Conservation (phyloP, 108 stramenopile genomes). For the Discostella pseudostelligera region DNA sequence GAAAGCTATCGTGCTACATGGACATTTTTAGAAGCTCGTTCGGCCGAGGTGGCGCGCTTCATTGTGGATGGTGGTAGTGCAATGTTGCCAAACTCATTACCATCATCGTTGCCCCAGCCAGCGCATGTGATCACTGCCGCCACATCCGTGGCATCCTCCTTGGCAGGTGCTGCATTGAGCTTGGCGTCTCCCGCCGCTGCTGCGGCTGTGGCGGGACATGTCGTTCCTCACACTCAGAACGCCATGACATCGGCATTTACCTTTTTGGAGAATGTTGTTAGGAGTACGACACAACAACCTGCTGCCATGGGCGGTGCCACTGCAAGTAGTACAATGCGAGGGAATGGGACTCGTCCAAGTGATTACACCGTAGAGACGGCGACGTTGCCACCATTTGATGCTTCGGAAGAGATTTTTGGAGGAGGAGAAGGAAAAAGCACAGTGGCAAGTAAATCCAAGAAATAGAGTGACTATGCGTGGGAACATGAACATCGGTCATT, state of each 20-base stretch:
- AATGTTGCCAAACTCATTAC: conserved; percentile 6
- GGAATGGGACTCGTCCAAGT: conserved; percentile 15
- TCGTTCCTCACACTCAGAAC: conserved; percentile 9
- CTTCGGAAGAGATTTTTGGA: conserved; percentile 20
- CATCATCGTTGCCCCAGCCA: conserved; percentile 18
- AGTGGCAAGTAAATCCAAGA: too few relatives aligned
- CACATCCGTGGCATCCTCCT: conserved; percentile 57
- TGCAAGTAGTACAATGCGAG: neutral
- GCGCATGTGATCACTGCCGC: conserved; percentile 42
- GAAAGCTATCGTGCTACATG: conserved; percentile 62
- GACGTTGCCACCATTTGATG: conserved; percentile 21
- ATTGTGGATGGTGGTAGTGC: conserved; percentile 13
- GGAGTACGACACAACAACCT: neutral
- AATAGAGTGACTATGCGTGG: too few relatives aligned
- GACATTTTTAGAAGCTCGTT: conserved; percentile 58
- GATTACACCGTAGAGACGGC: conserved; percentile 16
- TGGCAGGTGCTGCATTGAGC: conserved; percentile 65
- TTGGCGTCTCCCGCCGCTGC: conserved; percentile 49
- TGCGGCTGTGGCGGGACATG: conserved; percentile 26
- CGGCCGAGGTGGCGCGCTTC: conserved; percentile 54
- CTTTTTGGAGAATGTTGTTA: neutral
- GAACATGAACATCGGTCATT: too few relatives aligned
- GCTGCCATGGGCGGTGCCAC: neutral
- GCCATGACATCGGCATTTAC: conserved; percentile 8
- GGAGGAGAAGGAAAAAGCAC: neutral